Evolutionary conservation across 306 rosid genomes (phyloP), one percentile per base, ranked within the genome.

Genomic region (Senna siamea): DNA sequence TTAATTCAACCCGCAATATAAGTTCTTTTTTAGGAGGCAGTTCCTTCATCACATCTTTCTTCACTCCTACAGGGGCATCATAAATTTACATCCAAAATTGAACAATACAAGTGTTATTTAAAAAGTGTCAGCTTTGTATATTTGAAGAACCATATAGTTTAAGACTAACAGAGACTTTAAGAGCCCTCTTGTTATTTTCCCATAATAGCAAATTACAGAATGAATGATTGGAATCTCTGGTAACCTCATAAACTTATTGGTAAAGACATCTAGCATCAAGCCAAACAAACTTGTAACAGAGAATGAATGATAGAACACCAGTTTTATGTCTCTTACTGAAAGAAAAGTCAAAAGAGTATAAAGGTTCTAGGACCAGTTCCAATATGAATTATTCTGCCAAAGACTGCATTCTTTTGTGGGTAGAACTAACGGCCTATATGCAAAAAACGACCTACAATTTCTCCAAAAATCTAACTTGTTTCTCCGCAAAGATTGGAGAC

Each of bases 31-130:
- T 95, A 43, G 99, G 99, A 78, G 99, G 99, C 47, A 95, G 75
- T 37, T 95, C 99, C 88, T 95, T 95, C 99, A 95, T 90, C 77
- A 95, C 99, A 80, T 95, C 99, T 82, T 92, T 95, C 83, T 95
- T 95, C 82, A 95, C 96, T 84, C 99, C 99, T 94, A 90, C 69
- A 84, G 63, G 67, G 73, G 72, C 76, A 85, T 17, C 23, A 70
- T 74, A 72, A 37, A 66, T 28, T 62, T 67, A 37, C 65, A 75
- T 34, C 47, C 57, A 63, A 69, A 66, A 30, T 65, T 69, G 34
- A 19, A 61, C 50, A 73, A 72, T 28, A 56, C 52, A 56, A 11
- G 44, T 20, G 5, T 41, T 72, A 17, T 60, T 19, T 46, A 73
- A 11, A 57, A 70, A 38, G 43, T 8, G 63, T 23, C 54, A 51